Evolutionary conservation across 192 early-diverging fungal genomes (phyloP).

Genomic region (Cladochytrium replicatum): DNA sequence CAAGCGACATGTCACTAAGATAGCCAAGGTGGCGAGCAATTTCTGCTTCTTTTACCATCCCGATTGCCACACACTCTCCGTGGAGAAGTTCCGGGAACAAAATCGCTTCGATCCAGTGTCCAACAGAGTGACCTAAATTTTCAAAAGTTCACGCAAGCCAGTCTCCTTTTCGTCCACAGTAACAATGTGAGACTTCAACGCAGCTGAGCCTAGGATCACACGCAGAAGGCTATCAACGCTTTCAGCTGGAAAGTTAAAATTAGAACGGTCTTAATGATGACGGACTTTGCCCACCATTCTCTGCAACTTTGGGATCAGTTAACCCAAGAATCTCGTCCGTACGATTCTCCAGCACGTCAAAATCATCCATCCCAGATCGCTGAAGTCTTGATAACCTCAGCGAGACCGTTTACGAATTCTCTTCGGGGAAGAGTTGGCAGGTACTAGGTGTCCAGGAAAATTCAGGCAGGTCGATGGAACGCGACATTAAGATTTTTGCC

Average conservation of each 20-base stretch:
- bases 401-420: conserved; percentile 94
- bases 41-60: conserved; percentile 92
- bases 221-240: too few species aligned
- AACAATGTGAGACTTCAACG: conserved; percentile 93
- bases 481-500: conserved; percentile 94
- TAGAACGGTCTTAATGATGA: too few species aligned
- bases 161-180: conserved; percentile 92
- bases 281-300: too few species aligned
- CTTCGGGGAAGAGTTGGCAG: conserved; percentile 77
- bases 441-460: conserved; percentile 83
- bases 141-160: conserved; percentile 86
- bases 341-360: conserved; percentile 78
- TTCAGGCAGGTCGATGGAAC: conserved; percentile 90
- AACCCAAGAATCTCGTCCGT: conserved; percentile 70
- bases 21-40: conserved; percentile 80
- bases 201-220: conserved; percentile 77
- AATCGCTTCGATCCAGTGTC: conserved; percentile 92
- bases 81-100: conserved; percentile 82
- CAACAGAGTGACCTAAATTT: conserved; percentile 96
- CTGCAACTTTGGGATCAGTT: too few species aligned
- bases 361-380: conserved; percentile 85
- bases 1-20: conserved; percentile 75
- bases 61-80: conserved; percentile 93
- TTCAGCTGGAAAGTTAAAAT: too few species aligned
- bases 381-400: conserved; percentile 95